phyloP scores from a whole-genome alignment of 2,329 filamentous ascomycete species.

The Didymella pomorum region DNA sequence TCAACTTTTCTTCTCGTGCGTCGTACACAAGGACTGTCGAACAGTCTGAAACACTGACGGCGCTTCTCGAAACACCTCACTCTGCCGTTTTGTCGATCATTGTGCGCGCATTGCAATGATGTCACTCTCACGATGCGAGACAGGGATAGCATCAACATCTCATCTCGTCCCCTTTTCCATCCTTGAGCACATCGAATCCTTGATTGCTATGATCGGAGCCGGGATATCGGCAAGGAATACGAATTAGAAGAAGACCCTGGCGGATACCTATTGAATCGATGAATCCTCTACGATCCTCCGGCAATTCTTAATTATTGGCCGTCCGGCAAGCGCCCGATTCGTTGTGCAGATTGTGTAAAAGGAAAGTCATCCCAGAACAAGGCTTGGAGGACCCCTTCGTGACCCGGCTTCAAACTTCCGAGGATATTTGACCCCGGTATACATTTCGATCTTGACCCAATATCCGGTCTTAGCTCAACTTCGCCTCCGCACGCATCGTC shows the following conservation, averaged over 20 bases:
- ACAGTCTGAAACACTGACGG: conserved; percentile 5
- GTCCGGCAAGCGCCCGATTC: conserved; percentile 14
- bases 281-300: conserved; percentile 5
- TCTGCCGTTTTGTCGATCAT: conserved; percentile 15
- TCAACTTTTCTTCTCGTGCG: conserved; percentile 1
- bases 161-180: conserved; percentile 9
- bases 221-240: conserved; percentile 15
- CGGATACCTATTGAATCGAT: conserved; percentile 18
- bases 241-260: not conserved
- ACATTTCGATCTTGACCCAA: conserved; percentile 3
- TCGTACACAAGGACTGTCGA: conserved; percentile 3
- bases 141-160: conserved; percentile 12
- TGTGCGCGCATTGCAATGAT: conserved; percentile 13
- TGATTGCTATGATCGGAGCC: conserved; percentile 12
- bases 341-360: not conserved
- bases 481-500: conserved; percentile 1
- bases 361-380: not conserved
- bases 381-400: not conserved
- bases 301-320: not conserved
- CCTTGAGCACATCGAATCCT: conserved; percentile 7
- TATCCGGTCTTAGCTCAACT: not conserved
- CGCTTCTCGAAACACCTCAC: conserved; percentile 8
- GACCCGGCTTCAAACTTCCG: not conserved
- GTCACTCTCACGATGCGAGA: conserved; percentile 4
- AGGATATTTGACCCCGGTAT: conserved; percentile 2